Conservation (phyloP, 768 basidiomycete genomes). For the Kwoniella sp. region DNA sequence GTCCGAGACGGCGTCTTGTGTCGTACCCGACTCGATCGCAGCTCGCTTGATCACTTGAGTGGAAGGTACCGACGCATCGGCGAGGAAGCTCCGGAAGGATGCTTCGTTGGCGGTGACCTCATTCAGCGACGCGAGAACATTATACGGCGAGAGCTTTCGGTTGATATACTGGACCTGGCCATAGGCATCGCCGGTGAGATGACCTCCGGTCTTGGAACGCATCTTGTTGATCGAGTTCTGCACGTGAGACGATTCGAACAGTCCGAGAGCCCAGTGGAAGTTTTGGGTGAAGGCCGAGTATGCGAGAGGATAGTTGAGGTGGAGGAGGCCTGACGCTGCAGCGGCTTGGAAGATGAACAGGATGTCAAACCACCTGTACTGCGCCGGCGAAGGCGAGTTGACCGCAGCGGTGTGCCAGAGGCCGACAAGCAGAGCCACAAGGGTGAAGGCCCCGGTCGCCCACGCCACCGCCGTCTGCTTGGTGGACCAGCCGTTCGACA, state of each 20-base stretch:
- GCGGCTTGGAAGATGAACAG: constrained; percentile 80
- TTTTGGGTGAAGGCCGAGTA: constrained; percentile 79
- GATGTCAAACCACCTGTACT: constrained; percentile 75
- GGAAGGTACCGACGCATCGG: background rate
- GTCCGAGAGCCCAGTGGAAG: constrained; percentile 81
- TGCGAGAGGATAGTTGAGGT: constrained; percentile 78
- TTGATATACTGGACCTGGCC: constrained; percentile 73
- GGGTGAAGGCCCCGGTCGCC: constrained; percentile 62
- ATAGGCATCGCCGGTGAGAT: constrained; percentile 59
- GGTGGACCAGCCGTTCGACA: constrained; percentile 85
- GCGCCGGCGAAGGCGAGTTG: constrained; percentile 56
- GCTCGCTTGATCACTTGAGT: constrained; percentile 24
- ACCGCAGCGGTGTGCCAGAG: constrained; percentile 53
- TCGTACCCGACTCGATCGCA: constrained; percentile 27
- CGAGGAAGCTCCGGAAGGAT: constrained; percentile 44
- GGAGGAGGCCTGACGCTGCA: constrained; percentile 68
- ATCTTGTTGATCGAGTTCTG: constrained; percentile 75
- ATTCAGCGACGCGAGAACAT: constrained; percentile 47
- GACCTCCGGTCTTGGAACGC: constrained; percentile 76
- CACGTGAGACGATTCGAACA: constrained; percentile 60
- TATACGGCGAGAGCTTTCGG: constrained; percentile 75
- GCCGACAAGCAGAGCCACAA: constrained; percentile 57
- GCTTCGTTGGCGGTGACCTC: constrained; percentile 55
- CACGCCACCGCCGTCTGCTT: constrained; percentile 72
- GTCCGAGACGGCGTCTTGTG: constrained; percentile 37